phyloP scores from a whole-genome alignment of 108 stramenopile genomes.

The Poteriospumella lacustris region DNA sequence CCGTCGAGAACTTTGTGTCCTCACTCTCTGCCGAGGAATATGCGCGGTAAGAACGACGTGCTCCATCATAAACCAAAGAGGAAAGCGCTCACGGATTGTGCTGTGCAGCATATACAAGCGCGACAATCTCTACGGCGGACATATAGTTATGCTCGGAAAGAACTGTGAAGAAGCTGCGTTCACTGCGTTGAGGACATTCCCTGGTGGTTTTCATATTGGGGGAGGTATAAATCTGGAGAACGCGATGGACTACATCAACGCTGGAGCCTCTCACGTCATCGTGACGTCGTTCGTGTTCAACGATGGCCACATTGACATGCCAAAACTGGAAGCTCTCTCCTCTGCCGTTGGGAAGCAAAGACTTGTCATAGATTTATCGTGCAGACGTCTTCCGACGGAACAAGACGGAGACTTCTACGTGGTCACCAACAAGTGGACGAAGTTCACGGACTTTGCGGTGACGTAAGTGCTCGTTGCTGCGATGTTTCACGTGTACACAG shows the following conservation, averaged over 20 bases:
- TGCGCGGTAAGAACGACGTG: conserved; percentile 44
- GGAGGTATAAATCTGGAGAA: conserved; percentile 77
- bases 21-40: conserved; percentile 57
- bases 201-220: conserved; percentile 83
- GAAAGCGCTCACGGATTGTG: too few relatives aligned
- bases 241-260: conserved; percentile 71
- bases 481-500: not conserved
- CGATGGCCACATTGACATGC: conserved; percentile 70
- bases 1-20: conserved; percentile 80
- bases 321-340: conserved; percentile 63
- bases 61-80: too few relatives aligned
- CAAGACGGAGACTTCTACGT: conserved; percentile 68
- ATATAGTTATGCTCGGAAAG: conserved; percentile 92
- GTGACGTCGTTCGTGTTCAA: conserved; percentile 90
- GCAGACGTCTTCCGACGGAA: conserved; percentile 58
- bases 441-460: conserved; percentile 64
- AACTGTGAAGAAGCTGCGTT: conserved; percentile 78
- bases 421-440: conserved; percentile 93
- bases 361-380: conserved; percentile 87
- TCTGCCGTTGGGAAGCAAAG: conserved; percentile 66
- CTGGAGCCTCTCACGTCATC: conserved; percentile 87
- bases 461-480: conserved; percentile 2
- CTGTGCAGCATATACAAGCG: conserved; percentile 63
- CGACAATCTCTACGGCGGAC: conserved; percentile 79
- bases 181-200: conserved; percentile 71